Evolutionary conservation across 768 basidiomycete genomes (phyloP).

Genomic region (Auricularia heimuer): DNA sequence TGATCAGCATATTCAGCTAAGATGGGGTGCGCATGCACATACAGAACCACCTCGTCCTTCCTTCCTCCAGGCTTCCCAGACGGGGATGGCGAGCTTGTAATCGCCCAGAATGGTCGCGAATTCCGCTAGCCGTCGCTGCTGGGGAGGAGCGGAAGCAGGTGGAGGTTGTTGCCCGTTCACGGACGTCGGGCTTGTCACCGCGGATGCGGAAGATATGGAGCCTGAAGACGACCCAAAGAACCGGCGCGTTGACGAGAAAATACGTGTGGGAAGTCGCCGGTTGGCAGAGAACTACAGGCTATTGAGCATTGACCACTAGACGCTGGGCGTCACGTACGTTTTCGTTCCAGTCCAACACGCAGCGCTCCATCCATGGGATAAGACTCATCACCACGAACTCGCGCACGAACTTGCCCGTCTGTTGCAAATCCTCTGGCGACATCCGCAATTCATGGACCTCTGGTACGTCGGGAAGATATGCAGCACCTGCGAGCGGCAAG

Average conservation of each 20-base stretch:
- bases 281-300: slow-evolving; percentile 55
- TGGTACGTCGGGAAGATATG: slow-evolving; percentile 58
- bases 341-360: slow-evolving; percentile 91
- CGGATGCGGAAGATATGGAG: not conserved
- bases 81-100: slow-evolving; percentile 65
- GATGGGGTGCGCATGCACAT: slow-evolving; percentile 29
- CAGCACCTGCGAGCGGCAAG: slow-evolving; percentile 56
- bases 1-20: slow-evolving; percentile 1
- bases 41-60: slow-evolving; percentile 73
- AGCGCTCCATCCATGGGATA: slow-evolving; percentile 94
- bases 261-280: slow-evolving; percentile 66
- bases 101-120: slow-evolving; percentile 91
- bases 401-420: slow-evolving; percentile 66
- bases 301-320: not conserved
- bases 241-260: slow-evolving; percentile 81
- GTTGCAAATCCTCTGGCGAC: slow-evolving; percentile 63
- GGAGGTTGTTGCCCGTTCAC: not conserved
- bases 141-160: slow-evolving; percentile 40
- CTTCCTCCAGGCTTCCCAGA: slow-evolving; percentile 84
- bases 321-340: slow-evolving; percentile 30
- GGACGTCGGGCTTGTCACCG: not conserved
- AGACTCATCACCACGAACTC: slow-evolving; percentile 86
- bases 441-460: slow-evolving; percentile 36
- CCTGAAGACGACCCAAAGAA: slow-evolving; percentile 48
- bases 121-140: slow-evolving; percentile 84